Percentiles rank a stretch among this genome's conserved stretches.
Evolutionary conservation across 192 early-diverging fungal genomes (phyloP).

Genomic region (Podila epigama): DNA sequence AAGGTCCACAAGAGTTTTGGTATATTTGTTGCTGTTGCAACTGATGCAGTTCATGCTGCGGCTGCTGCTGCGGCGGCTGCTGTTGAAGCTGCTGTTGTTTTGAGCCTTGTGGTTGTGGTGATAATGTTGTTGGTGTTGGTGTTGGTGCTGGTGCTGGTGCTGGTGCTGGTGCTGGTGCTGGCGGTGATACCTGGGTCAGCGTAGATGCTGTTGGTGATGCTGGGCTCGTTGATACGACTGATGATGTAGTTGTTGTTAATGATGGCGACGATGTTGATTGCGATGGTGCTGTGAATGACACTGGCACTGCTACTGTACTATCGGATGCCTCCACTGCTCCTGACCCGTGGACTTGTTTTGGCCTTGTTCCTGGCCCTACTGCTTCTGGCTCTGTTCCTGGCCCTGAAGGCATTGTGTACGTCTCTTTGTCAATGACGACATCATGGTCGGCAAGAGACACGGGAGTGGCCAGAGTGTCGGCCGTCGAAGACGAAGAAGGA

Average conservation of each 20-base stretch:
- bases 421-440: not conserved
- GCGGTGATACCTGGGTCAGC: not conserved
- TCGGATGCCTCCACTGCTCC: no score
- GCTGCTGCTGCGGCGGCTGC: not conserved
- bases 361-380: not conserved
- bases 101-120: no score
- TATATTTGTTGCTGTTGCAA: conserved; percentile 3
- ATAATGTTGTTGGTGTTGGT: not conserved
- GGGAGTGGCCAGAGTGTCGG: no score
- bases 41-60: not conserved
- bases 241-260: not conserved
- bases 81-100: not conserved
- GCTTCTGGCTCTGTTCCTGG: not conserved
- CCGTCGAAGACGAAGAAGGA: no score
- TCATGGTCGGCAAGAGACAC: not conserved
- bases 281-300: not conserved
- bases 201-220: not conserved
- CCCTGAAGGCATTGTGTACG: not conserved
- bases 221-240: no score
- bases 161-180: not conserved
- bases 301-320: no score
- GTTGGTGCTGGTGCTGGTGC: not conserved
- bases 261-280: not conserved
- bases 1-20: not conserved
- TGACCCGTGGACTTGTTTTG: no score